Evolutionary conservation across 176 grass and related monocot species (phyloP).

Genomic region (Bonia amplexicaulis): DNA sequence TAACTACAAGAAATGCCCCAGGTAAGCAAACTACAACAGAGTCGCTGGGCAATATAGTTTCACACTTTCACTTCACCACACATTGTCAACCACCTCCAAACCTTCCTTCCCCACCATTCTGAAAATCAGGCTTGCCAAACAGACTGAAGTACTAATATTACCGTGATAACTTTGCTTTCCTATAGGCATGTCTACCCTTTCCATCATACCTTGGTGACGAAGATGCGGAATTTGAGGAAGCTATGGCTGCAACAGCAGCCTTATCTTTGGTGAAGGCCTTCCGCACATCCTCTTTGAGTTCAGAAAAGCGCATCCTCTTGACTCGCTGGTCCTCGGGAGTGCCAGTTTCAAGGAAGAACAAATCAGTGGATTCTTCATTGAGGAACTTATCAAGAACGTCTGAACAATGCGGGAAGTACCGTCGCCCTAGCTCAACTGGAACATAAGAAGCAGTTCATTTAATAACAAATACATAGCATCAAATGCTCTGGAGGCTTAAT

Average conservation of each 20-base stretch:
- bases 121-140: background rate
- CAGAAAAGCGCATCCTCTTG: slow-evolving; percentile 69
- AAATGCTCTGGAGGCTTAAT: background rate
- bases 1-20: slow-evolving; percentile 4
- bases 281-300: slow-evolving; percentile 78
- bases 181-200: slow-evolving; percentile 13
- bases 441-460: background rate
- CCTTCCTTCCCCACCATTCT: background rate
- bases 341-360: slow-evolving; percentile 68
- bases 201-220: slow-evolving; percentile 19
- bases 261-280: slow-evolving; percentile 94
- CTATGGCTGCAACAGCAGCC: slow-evolving; percentile 35
- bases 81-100: background rate
- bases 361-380: slow-evolving; percentile 61
- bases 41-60: background rate
- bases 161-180: slow-evolving; percentile 6
- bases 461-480: background rate
- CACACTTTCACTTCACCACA: background rate
- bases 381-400: slow-evolving; percentile 85
- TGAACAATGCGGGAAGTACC: slow-evolving; percentile 84
- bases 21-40: background rate
- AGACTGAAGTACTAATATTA: background rate
- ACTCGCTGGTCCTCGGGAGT: slow-evolving; percentile 57
- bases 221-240: slow-evolving; percentile 42
- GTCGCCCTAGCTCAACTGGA: slow-evolving; percentile 76